These are phyloP conservation scores for Candida dajiaensis DNA, from an alignment of 805 yeast species.

Conservation along the genomic window DNA sequence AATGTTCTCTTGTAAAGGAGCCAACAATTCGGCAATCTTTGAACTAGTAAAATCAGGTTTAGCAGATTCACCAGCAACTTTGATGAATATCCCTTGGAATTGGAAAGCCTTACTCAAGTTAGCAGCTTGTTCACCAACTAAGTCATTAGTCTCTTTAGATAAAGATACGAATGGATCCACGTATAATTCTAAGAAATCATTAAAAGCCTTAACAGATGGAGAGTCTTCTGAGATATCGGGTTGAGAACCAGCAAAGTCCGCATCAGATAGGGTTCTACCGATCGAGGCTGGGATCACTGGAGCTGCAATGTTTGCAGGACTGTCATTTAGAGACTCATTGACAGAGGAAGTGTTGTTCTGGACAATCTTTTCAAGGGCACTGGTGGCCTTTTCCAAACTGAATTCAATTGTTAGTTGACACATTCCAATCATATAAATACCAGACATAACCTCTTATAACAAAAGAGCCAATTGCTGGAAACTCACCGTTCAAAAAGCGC, in stretches of 20 bases:
- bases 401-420: neutral
- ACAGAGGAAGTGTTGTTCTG: conserved; percentile 10
- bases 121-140: conserved; percentile 51
- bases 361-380: conserved; percentile 22
- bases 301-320: neutral
- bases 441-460: neutral
- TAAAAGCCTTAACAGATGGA: conserved; percentile 46
- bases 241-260: conserved; percentile 5
- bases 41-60: conserved; percentile 60
- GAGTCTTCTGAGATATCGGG: conserved; percentile 11
- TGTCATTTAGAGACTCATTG: neutral
- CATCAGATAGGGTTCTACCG: conserved; percentile 6
- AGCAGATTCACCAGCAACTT: conserved; percentile 51
- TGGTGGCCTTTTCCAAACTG: conserved; percentile 25
- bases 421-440: neutral
- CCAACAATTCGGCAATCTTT: conserved; percentile 46
- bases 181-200: conserved; percentile 42
- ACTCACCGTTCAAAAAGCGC: conserved; percentile 9
- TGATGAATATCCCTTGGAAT: conserved; percentile 51
- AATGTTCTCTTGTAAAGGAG: conserved; percentile 63
- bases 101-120: conserved; percentile 47
- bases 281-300: neutral
- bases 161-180: conserved; percentile 55
- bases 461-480: neutral
- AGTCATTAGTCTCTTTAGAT: conserved; percentile 49